Base-by-base conservation (phyloP, 2,329 filamentous ascomycete genomes). In the Arthroderma uncinatum region DNA sequence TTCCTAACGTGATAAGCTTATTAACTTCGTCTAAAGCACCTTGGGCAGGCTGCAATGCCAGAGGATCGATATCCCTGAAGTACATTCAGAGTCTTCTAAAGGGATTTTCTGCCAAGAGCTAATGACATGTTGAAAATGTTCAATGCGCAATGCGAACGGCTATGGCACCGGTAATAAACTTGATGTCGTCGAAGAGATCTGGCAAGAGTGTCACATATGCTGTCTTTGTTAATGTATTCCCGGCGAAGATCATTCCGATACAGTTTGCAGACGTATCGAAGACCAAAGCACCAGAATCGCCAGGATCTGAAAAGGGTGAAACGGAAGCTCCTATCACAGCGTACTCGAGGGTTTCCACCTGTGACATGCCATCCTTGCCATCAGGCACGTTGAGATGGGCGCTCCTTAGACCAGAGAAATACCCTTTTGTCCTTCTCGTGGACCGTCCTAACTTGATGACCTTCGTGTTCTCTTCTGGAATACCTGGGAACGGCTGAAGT, bases 191-290 rank as follows among this genome's bases (percentile, higher is more conserved):
- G 21, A 33, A 21, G 2, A 57, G 30, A 23, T 39, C 30, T 4
- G 33, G 37, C 25, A 42, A 37, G 7, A 54, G 53, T 4, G 53
- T 58, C 40, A 58, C 44, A 25, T 58, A 58, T 14, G 34, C 8
- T 9, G 37, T 42, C 7, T 34, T 47, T 6, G 42, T 21, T n/a
- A 8, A 12, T 8, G 21, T 19, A 19, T 28, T 33, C 8, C 57
- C 57, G 1, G 53, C 57, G 37, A 58, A 58, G 23, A 58, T 16
- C 12, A 58, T 30, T 2, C 57, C 57, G 10, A 58, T 19, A 14
- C 54, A 58, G n/a, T 55, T 48, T 2, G 8, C 19, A 2, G 8
- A 9, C 2, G 19, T 8, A 8, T 57, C 56, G 14, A 57, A 57
- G 28, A 57, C 36, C 21, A 54, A 23, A 2, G 56, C 50, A 12